phyloP scores from a whole-genome alignment of 106 monocot species.

The Narthecium ossifragum region DNA sequence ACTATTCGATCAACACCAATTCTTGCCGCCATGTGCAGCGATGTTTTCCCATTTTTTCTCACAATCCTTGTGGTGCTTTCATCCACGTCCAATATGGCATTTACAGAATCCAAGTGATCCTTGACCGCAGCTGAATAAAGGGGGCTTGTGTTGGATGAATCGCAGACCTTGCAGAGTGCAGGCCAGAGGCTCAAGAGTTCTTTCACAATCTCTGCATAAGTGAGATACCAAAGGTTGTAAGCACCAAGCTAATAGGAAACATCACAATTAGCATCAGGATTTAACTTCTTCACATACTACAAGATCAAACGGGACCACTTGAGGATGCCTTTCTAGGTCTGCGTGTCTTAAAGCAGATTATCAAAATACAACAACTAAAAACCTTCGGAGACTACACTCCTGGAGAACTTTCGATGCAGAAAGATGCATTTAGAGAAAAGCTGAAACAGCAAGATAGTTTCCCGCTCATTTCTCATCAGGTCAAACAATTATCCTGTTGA shows the following conservation, averaged over 20 bases:
- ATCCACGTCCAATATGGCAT: slow-evolving; percentile 81
- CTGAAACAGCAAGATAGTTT: no score
- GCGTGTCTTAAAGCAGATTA: no score
- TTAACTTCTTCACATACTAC: no score
- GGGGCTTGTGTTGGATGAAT: slow-evolving; percentile 78
- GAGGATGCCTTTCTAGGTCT: no score
- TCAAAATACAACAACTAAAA: no score
- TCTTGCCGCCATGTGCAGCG: slow-evolving; percentile 77
- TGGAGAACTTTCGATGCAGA: no score
- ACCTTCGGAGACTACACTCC: no score
- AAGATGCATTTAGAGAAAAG: no score
- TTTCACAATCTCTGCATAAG: slow-evolving; percentile 62
- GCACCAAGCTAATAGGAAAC: not conserved
- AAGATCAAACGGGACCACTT: no score
- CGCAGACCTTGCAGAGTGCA: slow-evolving; percentile 59
- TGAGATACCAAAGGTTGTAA: not conserved
- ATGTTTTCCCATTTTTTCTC: slow-evolving; percentile 93
- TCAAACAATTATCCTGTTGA: no score
- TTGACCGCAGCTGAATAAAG: slow-evolving; percentile 81
- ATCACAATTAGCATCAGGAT: no score
- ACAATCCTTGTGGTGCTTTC: slow-evolving; percentile 46
- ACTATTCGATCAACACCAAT: slow-evolving; percentile 59
- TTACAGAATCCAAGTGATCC: slow-evolving; percentile 82
- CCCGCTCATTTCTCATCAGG: no score
- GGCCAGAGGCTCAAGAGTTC: slow-evolving; percentile 73